These are phyloP conservation scores for Drechslerella dactyloides DNA, from an alignment of 2,329 filamentous ascomycete species.

Conservation along the genomic window DNA sequence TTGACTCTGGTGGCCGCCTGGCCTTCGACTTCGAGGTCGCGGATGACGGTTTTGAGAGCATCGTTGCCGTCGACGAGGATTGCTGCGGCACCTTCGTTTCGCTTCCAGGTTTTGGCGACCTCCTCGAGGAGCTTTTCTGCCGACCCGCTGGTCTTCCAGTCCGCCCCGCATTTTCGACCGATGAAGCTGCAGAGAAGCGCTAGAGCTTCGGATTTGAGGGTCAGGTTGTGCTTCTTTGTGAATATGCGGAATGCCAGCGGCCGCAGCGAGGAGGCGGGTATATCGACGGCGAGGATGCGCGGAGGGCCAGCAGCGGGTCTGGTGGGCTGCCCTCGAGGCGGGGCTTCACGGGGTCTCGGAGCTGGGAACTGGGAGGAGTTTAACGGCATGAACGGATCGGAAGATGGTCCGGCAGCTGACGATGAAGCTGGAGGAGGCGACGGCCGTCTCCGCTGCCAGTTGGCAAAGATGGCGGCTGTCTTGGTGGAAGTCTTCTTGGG, in stretches of 20 bases:
- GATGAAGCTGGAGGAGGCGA: conserved; percentile 57
- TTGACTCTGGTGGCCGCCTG: conserved; percentile 58
- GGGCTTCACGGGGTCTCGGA: conserved; percentile 36
- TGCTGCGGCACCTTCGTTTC: conserved; percentile 69
- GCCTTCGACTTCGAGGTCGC: conserved; percentile 71
- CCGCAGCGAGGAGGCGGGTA: conserved; percentile 83
- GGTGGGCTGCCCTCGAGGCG: conserved; percentile 32
- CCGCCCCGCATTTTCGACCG: conserved; percentile 89
- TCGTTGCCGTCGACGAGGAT: conserved; percentile 87
- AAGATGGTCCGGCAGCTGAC: conserved; percentile 57
- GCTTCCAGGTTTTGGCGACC: conserved; percentile 88
- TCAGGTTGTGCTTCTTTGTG: conserved; percentile 96
- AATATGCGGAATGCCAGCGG: conserved; percentile 94
- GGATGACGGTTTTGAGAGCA: conserved; percentile 80
- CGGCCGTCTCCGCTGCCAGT: conserved; percentile 52
- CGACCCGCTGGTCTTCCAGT: conserved; percentile 93
- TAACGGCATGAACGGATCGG: conserved; percentile 39
- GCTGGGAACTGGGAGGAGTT: conserved; percentile 46
- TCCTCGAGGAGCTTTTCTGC: conserved; percentile 93
- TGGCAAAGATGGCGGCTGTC: conserved; percentile 41
- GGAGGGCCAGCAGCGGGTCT: conserved; percentile 53
- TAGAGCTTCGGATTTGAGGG: conserved; percentile 83
- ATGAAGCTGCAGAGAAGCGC: conserved; percentile 86
- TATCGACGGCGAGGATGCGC: conserved; percentile 79
- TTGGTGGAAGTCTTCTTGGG: conserved; percentile 34